Percentiles rank a stretch among this genome's conserved stretches.
These are phyloP conservation scores for Boletus subcaerulescens DNA, from an alignment of 768 basidiomycete species.

Conservation along the genomic window DNA sequence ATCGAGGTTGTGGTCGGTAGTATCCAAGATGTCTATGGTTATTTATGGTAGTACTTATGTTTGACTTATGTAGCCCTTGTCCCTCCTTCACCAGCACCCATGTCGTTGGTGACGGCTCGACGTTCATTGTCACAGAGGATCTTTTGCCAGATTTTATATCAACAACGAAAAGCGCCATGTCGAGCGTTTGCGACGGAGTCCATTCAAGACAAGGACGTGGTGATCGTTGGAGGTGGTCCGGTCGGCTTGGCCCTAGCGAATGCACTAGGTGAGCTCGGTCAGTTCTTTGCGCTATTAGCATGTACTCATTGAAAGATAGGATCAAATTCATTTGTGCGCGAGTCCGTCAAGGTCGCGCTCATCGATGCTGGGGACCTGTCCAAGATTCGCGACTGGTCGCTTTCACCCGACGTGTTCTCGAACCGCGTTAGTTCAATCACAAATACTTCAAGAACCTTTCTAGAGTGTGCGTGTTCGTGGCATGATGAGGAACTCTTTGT, in stretches of 20 bases:
- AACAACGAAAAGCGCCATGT: background rate
- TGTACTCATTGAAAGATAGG: slow-evolving; percentile 36
- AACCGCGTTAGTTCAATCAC: slow-evolving; percentile 89
- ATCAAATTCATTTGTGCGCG: slow-evolving; percentile 47
- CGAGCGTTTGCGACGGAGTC: slow-evolving; percentile 20
- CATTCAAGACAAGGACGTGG: slow-evolving; percentile 70
- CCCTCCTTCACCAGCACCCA: background rate
- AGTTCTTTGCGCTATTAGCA: background rate
- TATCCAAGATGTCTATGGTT: background rate
- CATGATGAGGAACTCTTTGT: background rate
- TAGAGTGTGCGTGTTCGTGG: slow-evolving; percentile 48
- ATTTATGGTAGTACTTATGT: background rate
- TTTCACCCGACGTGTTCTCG: slow-evolving; percentile 54
- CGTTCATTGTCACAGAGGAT: slow-evolving; percentile 8
- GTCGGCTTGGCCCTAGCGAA: slow-evolving; percentile 87
- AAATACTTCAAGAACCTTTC: slow-evolving; percentile 62
- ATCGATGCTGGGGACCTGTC: slow-evolving; percentile 80
- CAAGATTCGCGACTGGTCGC: slow-evolving; percentile 66
- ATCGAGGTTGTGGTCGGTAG: background rate
- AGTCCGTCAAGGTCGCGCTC: slow-evolving; percentile 61
- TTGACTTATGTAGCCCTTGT: no score
- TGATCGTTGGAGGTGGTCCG: slow-evolving; percentile 94
- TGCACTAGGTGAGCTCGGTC: slow-evolving; percentile 63
- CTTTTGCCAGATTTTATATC: slow-evolving; percentile 1
- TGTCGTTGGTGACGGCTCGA: slow-evolving; percentile 3